Base-by-base conservation (phyloP, 1,139 yeast genomes). In the Kazachstania sp. region DNA sequence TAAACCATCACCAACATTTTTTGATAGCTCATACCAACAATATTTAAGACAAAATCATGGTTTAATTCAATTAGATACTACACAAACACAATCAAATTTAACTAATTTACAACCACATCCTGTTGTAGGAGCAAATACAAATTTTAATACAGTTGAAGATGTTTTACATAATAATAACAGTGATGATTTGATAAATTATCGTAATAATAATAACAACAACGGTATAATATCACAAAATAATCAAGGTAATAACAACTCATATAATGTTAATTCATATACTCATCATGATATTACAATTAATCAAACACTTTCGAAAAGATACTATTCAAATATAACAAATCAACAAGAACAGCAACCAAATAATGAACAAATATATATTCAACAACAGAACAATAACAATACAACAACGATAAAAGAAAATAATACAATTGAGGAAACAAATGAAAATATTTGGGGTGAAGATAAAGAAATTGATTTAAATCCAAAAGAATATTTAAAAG, bases 11-110 rank as follows among this genome's bases (percentile, higher is more conserved):
- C 35, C 62, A 1, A 51, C 60, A n/a, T 60, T 60, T 37, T 60
- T 60, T 37, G 64, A 60, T 40, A 58, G 59, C 47, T 58, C 64
- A n/a, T 60, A 60, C 44, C 62, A 59, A 43, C 61, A 59, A 39
- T 55, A 59, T 48, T 42, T 58, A 46, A 57, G 60, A 37, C 60
- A 58, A 26, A 59, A 54, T 42, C 62, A 59, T 41, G 60, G 61
- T n/a, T 47, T 59, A 31, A 56, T 56, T 23, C 50, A 51, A 41
- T 49, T 52, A 38, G 62, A 59, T 23, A 13, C 26, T 19, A 41
- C 58, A 8, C 38, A 31, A 26, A 34, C 19, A 12, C 41, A 45
- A 16, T 34, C 37, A 8, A 29, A 28, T 16, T 18, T 30, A 32
- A n/a, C 29, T 3, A 11, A 18, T 18, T 15, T 37, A 23, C 31